phyloP scores from a whole-genome alignment of 1,139 yeast species.

The Suhomyces wounanorum region DNA sequence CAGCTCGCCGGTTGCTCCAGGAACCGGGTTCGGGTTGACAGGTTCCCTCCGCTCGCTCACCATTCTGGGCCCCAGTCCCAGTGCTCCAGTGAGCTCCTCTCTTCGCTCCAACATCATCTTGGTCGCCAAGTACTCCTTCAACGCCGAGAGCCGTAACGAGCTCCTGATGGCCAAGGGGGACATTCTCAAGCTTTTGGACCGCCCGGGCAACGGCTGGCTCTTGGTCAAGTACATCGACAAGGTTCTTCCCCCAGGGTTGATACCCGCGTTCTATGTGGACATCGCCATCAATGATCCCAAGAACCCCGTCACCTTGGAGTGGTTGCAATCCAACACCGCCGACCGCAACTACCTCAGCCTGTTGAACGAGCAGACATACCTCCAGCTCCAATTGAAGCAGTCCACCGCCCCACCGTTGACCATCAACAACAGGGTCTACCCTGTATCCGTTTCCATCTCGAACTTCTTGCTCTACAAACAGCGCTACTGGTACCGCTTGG shows the following conservation, averaged over 20 bases:
- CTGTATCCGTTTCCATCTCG: conserved; percentile 34
- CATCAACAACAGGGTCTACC: conserved; percentile 35
- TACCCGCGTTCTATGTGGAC: conserved; percentile 48
- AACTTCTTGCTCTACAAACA: conserved; percentile 39
- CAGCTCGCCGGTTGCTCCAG: conserved; percentile 10
- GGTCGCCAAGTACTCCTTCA: conserved; percentile 40
- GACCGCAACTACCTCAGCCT: conserved; percentile 7
- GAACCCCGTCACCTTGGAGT: conserved; percentile 39
- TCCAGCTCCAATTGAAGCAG: conserved; percentile 25
- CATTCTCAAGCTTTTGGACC: conserved; percentile 40
- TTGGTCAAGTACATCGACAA: conserved; percentile 46
- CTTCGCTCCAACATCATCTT: conserved; percentile 37
- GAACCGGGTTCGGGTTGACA: conserved; percentile 9
- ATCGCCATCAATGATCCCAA: conserved; percentile 45
- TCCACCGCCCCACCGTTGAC: conserved; percentile 26
- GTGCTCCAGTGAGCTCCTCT: conserved; percentile 14
- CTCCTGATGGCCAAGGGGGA: conserved; percentile 42
- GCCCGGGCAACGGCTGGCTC: conserved; percentile 47
- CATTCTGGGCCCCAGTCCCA: conserved; percentile 24
- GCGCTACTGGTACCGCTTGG: conserved; percentile 47
- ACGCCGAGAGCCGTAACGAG: conserved; percentile 37
- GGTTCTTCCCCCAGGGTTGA: conserved; percentile 37
- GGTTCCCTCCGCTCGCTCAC: conserved; percentile 19
- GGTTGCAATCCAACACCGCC: conserved; percentile 30
- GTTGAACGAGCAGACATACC: conserved; percentile 20